Conservation (phyloP, 768 basidiomycete species). For the Leucocoprinus sp. region DNA sequence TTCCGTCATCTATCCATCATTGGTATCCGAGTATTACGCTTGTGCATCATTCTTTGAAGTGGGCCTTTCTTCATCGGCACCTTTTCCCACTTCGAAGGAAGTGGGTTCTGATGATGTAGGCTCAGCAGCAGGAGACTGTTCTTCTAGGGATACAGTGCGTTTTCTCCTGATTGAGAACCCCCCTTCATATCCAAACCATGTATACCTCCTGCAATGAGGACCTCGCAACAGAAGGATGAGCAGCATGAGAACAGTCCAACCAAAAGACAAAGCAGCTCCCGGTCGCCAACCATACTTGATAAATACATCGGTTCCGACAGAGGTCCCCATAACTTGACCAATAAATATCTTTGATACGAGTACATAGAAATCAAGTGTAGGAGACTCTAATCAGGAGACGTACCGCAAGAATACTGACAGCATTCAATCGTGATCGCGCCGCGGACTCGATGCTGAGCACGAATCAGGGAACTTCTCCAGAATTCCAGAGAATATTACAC, state of each 20-base stretch:
- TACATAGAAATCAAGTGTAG: background rate
- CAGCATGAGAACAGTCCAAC: slow-evolving; percentile 47
- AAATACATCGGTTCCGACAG: slow-evolving; percentile 67
- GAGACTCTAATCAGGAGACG: slow-evolving; percentile 14
- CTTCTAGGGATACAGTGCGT: background rate
- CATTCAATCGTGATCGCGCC: slow-evolving; percentile 68
- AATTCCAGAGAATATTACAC: slow-evolving; percentile 10
- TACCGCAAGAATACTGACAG: slow-evolving; percentile 64
- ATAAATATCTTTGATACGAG: slow-evolving; percentile 43
- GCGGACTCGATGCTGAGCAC: slow-evolving; percentile 28
- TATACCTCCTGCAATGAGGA: slow-evolving; percentile 49
- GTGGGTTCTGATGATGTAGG: no score
- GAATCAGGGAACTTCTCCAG: background rate
- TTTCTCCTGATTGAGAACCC: slow-evolving; percentile 35
- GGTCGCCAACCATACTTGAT: slow-evolving; percentile 63
- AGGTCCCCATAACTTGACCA: slow-evolving; percentile 79
- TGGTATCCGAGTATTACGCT: no score
- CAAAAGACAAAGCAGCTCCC: slow-evolving; percentile 52
- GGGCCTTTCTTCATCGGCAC: no score
- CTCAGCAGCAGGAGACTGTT: no score
- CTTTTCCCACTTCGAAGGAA: no score
- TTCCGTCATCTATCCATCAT: no score
- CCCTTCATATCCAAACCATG: slow-evolving; percentile 62
- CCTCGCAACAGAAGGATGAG: slow-evolving; percentile 55
- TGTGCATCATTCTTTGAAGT: no score